A percentile compares a stretch with the other conserved stretches of the same genome.
These are phyloP conservation scores for Coemansia sp. DNA, from an alignment of 192 early-diverging fungal species.

Conservation along the genomic window DNA sequence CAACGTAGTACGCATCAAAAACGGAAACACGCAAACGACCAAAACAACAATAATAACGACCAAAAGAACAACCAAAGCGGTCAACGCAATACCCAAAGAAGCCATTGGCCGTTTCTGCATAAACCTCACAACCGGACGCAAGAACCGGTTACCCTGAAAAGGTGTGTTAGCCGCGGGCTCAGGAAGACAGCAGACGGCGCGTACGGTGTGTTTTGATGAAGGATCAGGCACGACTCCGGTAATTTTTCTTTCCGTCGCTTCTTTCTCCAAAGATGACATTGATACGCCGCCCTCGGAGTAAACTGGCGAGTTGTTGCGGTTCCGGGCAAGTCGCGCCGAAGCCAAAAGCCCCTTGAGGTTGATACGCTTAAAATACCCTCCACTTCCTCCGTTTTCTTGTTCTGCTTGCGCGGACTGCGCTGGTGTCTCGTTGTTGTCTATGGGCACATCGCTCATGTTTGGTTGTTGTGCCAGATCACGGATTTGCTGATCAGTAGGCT, in stretches of 20 bases:
- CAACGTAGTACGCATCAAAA: constrained; percentile 40
- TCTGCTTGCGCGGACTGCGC: neutral
- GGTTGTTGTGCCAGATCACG: neutral
- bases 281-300: neutral
- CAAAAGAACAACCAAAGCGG: constrained; percentile 25
- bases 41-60: constrained; percentile 38
- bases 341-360: neutral
- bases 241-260: constrained; percentile 9
- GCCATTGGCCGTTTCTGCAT: constrained; percentile 41
- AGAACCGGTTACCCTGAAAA: neutral
- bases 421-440: neutral
- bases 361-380: neutral
- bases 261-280: constrained; percentile 11
- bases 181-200: constrained; percentile 12
- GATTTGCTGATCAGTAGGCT: neutral
- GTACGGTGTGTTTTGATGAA: constrained; percentile 1
- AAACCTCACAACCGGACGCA: constrained; percentile 27
- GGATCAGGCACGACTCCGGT: neutral
- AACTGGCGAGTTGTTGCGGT: neutral
- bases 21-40: constrained; percentile 40
- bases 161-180: constrained; percentile 2
- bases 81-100: constrained; percentile 33
- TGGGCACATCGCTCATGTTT: neutral
- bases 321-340: constrained; percentile 12
- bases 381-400: neutral